Percentiles rank a stretch among this genome's conserved stretches.
These are phyloP conservation scores for Piromyces finnis DNA, from an alignment of 192 early-diverging fungal species.

Conservation along the genomic window DNA sequence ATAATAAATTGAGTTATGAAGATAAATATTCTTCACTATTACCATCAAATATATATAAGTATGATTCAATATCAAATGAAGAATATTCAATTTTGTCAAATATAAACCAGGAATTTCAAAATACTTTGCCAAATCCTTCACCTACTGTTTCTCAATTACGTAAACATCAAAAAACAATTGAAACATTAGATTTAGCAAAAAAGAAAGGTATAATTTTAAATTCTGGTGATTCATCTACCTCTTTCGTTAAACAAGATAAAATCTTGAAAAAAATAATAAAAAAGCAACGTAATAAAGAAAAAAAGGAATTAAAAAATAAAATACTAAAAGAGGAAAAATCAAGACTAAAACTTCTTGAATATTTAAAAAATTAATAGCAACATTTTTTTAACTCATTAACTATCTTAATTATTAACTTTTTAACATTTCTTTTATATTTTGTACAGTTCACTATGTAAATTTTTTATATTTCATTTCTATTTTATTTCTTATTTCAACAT, in stretches of 20 bases:
- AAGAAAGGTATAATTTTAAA: not conserved
- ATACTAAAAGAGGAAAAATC: not conserved
- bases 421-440: no score
- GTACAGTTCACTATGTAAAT: no score
- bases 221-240: no score
- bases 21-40: not conserved
- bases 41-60: not conserved
- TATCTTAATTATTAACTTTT: no score
- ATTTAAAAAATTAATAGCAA: not conserved
- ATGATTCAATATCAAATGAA: not conserved
- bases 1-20: not conserved
- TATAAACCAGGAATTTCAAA: not conserved
- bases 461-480: no score
- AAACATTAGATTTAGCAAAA: not conserved
- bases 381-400: no score
- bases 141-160: not conserved
- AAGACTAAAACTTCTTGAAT: not conserved
- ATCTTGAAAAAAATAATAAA: not conserved
- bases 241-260: not conserved
- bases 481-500: no score
- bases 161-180: not conserved
- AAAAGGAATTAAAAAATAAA: not conserved
- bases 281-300: not conserved
- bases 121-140: not conserved
- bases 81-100: not conserved